Conservation (phyloP, 352 stramenopile species). For the Phytophthora uliginosa region DNA sequence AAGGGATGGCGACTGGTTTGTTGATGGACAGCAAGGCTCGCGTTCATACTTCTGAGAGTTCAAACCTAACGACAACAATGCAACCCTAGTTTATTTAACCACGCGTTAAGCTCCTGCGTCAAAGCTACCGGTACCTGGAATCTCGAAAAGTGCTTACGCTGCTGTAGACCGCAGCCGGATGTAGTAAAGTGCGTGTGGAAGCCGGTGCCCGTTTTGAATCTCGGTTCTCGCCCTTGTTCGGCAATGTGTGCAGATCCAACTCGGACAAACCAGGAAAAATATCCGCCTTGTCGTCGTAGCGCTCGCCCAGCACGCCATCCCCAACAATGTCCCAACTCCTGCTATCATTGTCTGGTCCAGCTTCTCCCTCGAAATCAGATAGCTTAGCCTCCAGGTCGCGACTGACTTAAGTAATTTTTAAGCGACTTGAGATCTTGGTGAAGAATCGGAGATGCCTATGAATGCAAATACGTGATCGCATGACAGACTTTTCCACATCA, state of each 20-base stretch:
- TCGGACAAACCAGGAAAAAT: conserved; percentile 45
- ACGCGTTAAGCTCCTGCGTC: neutral
- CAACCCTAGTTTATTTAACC: conserved; percentile 14
- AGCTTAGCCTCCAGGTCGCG: conserved; percentile 52
- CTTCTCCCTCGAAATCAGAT: conserved; percentile 44
- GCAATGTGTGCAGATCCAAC: conserved; percentile 37
- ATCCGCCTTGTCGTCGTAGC: conserved; percentile 33
- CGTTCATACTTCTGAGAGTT: conserved; percentile 27
- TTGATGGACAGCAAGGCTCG: conserved; percentile 8
- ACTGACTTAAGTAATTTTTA: conserved; percentile 71
- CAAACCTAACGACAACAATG: conserved; percentile 1
- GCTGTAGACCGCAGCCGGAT: conserved; percentile 43
- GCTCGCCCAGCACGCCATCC: no score
- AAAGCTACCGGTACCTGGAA: conserved; percentile 34
- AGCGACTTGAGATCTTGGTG: conserved; percentile 77
- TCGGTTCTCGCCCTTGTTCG: conserved; percentile 20
- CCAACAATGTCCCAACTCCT: conserved; percentile 27
- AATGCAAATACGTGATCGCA: conserved; percentile 60
- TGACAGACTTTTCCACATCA: conserved; percentile 38
- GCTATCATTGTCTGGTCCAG: conserved; percentile 27
- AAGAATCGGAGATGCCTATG: conserved; percentile 54
- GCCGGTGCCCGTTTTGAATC: conserved; percentile 21
- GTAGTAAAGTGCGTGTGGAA: conserved; percentile 31
- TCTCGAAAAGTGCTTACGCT: conserved; percentile 31
- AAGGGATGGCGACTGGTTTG: conserved; percentile 10